A percentile compares a stretch with the other conserved stretches of the same genome.
Evolutionary conservation across 768 basidiomycete genomes (phyloP).

Genomic region (Mycena vitilis): DNA sequence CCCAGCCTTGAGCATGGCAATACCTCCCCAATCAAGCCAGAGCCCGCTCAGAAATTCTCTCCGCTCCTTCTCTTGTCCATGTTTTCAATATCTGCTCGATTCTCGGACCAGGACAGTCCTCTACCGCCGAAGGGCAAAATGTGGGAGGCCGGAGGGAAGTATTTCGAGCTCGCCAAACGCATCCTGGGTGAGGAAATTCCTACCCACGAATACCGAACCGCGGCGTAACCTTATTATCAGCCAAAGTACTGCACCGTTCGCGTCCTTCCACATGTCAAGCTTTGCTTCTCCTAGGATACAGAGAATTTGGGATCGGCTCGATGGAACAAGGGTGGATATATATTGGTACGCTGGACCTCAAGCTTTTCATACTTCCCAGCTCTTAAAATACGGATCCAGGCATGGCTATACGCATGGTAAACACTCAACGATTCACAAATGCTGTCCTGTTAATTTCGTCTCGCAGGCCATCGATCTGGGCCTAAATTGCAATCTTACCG

Average conservation of each 20-base stretch:
- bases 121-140: constrained; percentile 63
- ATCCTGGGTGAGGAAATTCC: constrained; percentile 65
- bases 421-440: constrained; percentile 25
- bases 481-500: constrained; percentile 80
- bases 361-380: no score
- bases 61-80: constrained; percentile 82
- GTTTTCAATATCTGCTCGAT: constrained; percentile 85
- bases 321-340: constrained; percentile 92
- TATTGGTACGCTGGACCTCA: constrained; percentile 57
- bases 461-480: constrained; percentile 82
- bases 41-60: constrained; percentile 72
- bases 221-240: constrained; percentile 46
- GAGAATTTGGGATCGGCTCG: constrained; percentile 87
- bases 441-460: constrained; percentile 31
- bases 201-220: not conserved
- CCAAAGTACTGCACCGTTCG: constrained; percentile 72
- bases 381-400: constrained; percentile 46
- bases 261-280: constrained; percentile 85
- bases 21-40: constrained; percentile 54
- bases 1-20: constrained; percentile 33
- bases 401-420: constrained; percentile 82
- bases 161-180: constrained; percentile 69
- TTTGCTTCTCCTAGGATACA: constrained; percentile 80
- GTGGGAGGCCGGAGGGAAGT: constrained; percentile 78
- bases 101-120: constrained; percentile 63